phyloP scores from a whole-genome alignment of 73 alveolate species.

The Paramecium primaurelia region DNA sequence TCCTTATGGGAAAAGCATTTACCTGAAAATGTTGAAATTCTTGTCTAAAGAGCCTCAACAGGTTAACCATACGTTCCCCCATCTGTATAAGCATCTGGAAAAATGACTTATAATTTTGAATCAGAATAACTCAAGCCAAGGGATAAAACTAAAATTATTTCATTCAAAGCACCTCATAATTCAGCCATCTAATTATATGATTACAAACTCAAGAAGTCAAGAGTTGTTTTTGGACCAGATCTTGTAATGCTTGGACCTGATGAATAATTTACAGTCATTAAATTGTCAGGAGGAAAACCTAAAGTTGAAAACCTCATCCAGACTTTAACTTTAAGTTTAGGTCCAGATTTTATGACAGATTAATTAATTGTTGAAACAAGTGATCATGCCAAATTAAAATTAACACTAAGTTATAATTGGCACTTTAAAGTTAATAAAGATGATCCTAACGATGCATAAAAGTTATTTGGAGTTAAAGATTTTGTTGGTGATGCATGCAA shows the following conservation, averaged over 20 bases:
- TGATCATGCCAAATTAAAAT: conserved; percentile 79
- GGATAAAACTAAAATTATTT: conserved; percentile 64
- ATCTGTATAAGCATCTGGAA: conserved; percentile 37
- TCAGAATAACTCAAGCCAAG: conserved; percentile 18
- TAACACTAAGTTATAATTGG: conserved; percentile 78
- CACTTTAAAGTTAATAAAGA: conserved; percentile 64
- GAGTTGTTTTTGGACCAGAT: conserved; percentile 86
- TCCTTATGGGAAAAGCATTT: conserved; percentile 70
- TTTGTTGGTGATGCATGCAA: conserved; percentile 86
- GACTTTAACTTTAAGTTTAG: conserved; percentile 64
- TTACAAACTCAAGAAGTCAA: conserved; percentile 63
- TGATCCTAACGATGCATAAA: conserved; percentile 58
- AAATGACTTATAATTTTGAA: conserved; percentile 20
- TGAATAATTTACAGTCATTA: conserved; percentile 76
- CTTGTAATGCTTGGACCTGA: conserved; percentile 81
- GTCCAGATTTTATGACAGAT: conserved; percentile 82
- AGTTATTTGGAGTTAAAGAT: conserved; percentile 74
- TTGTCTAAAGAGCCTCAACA: conserved; percentile 55
- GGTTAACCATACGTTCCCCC: conserved; percentile 63
- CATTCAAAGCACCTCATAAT: conserved; percentile 81
- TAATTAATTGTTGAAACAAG: conserved; percentile 75
- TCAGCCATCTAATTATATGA: conserved; percentile 77
- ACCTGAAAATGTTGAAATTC: conserved; percentile 65
- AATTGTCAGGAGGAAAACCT: conserved; percentile 76
- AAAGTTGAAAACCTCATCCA: conserved; percentile 65